These are phyloP conservation scores for Annulohypoxylon nitens DNA, from an alignment of 495 filamentous ascomycete species.

Conservation along the genomic window DNA sequence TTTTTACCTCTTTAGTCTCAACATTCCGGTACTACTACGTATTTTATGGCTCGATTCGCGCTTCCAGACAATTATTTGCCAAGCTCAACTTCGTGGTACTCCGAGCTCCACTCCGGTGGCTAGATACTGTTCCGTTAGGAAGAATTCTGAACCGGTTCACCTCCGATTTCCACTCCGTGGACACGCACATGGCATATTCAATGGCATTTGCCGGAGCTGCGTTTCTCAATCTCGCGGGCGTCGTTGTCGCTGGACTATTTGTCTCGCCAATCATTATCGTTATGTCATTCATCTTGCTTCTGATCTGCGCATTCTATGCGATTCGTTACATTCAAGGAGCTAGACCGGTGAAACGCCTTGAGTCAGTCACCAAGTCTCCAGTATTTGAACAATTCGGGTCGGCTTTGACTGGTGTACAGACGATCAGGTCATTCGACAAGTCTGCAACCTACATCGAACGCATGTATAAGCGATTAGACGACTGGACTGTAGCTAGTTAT, in stretches of 20 bases:
- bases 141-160: conserved; percentile 85
- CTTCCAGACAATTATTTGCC: conserved; percentile 74
- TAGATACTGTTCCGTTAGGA: conserved; percentile 84
- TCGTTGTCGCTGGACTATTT: conserved; percentile 70
- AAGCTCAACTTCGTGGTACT: conserved; percentile 74
- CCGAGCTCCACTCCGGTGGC: conserved; percentile 78
- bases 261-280: conserved; percentile 73
- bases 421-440: conserved; percentile 81
- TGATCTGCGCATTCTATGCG: conserved; percentile 69
- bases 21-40: conserved; percentile 69
- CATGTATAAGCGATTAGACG: conserved; percentile 76
- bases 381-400: conserved; percentile 83
- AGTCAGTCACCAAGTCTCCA: conserved; percentile 78
- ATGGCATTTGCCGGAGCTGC: conserved; percentile 68
- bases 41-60: conserved; percentile 70
- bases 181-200: conserved; percentile 72
- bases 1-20: conserved; percentile 67
- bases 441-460: conserved; percentile 70
- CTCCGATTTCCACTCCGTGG: conserved; percentile 78
- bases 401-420: conserved; percentile 76
- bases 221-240: conserved; percentile 66
- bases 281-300: conserved; percentile 66
- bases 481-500: conserved; percentile 72
- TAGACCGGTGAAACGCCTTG: conserved; percentile 80
- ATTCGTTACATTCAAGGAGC: conserved; percentile 74